Conservation (phyloP, 495 filamentous ascomycete species). For the Xylaria longipes region DNA sequence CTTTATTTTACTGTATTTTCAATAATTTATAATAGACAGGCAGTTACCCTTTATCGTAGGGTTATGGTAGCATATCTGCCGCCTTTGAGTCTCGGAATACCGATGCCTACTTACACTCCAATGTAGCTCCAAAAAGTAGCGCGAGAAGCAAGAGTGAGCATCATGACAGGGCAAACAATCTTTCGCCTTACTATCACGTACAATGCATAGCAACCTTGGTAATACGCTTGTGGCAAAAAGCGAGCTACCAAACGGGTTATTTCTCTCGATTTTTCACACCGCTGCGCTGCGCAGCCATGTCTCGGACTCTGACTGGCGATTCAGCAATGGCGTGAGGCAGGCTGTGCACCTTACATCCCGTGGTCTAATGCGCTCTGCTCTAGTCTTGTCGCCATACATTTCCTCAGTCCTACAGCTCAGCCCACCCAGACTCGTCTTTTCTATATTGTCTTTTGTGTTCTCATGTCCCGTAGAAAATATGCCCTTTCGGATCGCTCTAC, state of each 20-base stretch:
- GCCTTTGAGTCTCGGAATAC: background rate
- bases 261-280: conserved; percentile 1
- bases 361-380: background rate
- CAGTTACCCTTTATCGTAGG: background rate
- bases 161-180: background rate
- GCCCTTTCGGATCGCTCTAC: background rate
- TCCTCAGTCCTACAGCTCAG: background rate
- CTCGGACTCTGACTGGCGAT: conserved; percentile 8
- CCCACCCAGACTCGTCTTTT: background rate
- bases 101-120: background rate
- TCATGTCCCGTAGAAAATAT: background rate
- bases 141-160: background rate
- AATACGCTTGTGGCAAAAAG: background rate
- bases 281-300: conserved; percentile 6
- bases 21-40: background rate
- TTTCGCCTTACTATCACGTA: background rate
- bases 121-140: background rate
- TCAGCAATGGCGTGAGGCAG: background rate
- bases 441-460: background rate
- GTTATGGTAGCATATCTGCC: background rate
- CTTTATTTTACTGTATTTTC: background rate
- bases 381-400: background rate
- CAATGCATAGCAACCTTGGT: background rate
- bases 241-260: background rate
- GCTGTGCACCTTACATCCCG: background rate